Conservation (phyloP, 1,139 yeast genomes). For the Yamadazyma sp. region DNA sequence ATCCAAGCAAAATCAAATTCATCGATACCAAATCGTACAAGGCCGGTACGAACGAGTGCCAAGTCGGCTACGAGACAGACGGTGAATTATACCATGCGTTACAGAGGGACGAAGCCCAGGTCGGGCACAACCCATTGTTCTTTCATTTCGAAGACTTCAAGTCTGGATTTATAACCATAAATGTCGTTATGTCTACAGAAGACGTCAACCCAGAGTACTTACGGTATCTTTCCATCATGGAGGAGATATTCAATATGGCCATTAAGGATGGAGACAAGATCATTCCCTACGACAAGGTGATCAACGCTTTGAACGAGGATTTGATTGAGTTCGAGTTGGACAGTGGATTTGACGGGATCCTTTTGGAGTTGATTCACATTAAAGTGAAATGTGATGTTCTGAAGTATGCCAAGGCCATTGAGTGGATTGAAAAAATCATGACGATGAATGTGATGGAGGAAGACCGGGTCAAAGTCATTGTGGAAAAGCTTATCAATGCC, state of each 20-base stretch:
- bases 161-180: slow-evolving; percentile 78
- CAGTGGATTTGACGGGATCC: slow-evolving; percentile 59
- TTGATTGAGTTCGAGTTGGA: slow-evolving; percentile 59
- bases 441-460: slow-evolving; percentile 70
- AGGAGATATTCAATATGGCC: slow-evolving; percentile 69
- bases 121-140: slow-evolving; percentile 57
- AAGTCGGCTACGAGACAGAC: slow-evolving; percentile 16
- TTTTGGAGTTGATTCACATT: slow-evolving; percentile 64
- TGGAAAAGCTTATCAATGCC: slow-evolving; percentile 74
- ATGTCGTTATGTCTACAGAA: slow-evolving; percentile 63
- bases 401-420: slow-evolving; percentile 67
- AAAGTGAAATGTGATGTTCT: slow-evolving; percentile 60
- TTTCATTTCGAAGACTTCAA: slow-evolving; percentile 78
- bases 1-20: slow-evolving; percentile 72
- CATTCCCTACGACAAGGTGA: slow-evolving; percentile 72
- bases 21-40: slow-evolving; percentile 66
- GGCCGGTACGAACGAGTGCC: slow-evolving; percentile 37
- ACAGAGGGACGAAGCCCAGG: slow-evolving; percentile 50
- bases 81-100: slow-evolving; percentile 30
- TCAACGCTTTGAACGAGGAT: slow-evolving; percentile 70
- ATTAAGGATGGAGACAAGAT: slow-evolving; percentile 49
- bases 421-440: slow-evolving; percentile 72
- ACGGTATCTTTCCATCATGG: slow-evolving; percentile 67
- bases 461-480: slow-evolving; percentile 63
- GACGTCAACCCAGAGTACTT: slow-evolving; percentile 57